Conservation (phyloP, 768 basidiomycete species). For the Panaeolus cyanescens region DNA sequence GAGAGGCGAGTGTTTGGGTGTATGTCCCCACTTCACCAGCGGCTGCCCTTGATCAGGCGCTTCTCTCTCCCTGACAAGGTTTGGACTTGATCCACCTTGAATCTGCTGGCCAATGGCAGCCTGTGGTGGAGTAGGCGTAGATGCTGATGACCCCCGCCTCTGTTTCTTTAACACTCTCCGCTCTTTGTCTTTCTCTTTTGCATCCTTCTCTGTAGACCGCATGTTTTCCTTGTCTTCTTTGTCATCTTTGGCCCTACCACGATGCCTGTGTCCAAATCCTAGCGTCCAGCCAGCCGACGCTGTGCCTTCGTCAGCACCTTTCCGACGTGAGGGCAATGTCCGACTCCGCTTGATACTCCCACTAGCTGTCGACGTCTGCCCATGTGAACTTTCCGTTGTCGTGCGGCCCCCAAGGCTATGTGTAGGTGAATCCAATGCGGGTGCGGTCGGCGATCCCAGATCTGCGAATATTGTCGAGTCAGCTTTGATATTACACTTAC, state of each 20-base stretch:
- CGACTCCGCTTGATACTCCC: conserved; percentile 58
- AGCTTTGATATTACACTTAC: too few relatives aligned
- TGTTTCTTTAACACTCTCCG: conserved; percentile 21
- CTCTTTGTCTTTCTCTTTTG: conserved; percentile 12
- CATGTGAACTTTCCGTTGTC: not conserved
- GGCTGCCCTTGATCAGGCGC: not conserved
- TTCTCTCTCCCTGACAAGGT: not conserved
- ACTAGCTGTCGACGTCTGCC: conserved; percentile 21
- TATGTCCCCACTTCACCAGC: not conserved
- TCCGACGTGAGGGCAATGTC: conserved; percentile 58
- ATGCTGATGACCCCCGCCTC: conserved; percentile 11
- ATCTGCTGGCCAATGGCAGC: not conserved
- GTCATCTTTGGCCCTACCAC: not conserved
- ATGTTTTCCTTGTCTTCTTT: conserved; percentile 15
- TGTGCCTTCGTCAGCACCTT: conserved; percentile 15
- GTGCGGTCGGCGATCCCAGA: not conserved
- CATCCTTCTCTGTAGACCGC: conserved; percentile 1
- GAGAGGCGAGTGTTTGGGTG: not conserved
- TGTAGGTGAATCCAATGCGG: not conserved
- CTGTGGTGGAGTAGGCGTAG: conserved; percentile 1
- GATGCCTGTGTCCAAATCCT: not conserved
- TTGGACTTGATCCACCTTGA: not conserved
- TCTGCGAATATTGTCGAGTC: not conserved
- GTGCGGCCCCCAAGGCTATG: not conserved
- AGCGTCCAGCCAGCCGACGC: not conserved